Conservation (phyloP, 208 protist genomes). For the Tritrichomonas musculus region DNA sequence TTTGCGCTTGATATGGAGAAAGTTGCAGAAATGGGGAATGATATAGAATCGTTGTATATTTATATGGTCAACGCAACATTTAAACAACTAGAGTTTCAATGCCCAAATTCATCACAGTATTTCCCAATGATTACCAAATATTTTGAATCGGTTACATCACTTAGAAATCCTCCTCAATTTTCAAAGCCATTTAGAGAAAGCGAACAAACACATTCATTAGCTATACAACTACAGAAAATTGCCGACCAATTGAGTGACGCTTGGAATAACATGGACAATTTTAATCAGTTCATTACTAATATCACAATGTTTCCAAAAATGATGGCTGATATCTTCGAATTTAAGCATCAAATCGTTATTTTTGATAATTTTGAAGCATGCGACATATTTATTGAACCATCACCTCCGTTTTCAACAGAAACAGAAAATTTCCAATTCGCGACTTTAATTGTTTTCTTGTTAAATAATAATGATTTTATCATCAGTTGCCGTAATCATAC, state of each 20-base stretch:
- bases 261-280: not conserved
- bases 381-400: not conserved
- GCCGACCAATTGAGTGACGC: not conserved
- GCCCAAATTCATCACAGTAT: not conserved
- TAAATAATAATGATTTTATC: not conserved
- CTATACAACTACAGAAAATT: not conserved
- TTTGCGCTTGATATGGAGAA: not conserved
- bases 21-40: not conserved
- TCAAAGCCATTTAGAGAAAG: not conserved
- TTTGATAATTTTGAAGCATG: not conserved
- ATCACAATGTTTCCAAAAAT: not conserved
- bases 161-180: not conserved
- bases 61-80: not conserved
- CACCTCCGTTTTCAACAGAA: not conserved
- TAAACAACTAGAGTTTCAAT: not conserved
- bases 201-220: not conserved
- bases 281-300: not conserved
- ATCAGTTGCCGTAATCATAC: not conserved
- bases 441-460: not conserved
- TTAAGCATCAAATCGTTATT: not conserved
- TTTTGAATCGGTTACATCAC: not conserved
- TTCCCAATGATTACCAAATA: not conserved
- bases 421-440: not conserved
- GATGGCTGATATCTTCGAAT: not conserved
- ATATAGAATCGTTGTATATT: not conserved